Percentiles rank a stretch among this genome's conserved stretches.
These are phyloP conservation scores for Prunus salicina DNA, from an alignment of 306 rosid species.

Conservation along the genomic window DNA sequence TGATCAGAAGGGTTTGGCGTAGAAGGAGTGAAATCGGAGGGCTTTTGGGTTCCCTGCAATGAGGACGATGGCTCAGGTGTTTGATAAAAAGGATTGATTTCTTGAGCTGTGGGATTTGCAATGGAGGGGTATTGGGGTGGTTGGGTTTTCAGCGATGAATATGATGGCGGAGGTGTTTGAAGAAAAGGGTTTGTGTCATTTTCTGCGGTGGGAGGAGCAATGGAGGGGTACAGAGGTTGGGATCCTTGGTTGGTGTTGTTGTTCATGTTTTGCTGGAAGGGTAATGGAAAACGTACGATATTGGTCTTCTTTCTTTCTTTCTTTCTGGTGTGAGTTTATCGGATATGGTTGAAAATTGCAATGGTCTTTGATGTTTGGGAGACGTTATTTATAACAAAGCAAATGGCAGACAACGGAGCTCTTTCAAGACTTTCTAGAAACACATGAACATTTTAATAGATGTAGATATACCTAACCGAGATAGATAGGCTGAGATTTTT, in stretches of 20 bases:
- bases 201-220: constrained; percentile 19
- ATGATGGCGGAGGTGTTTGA: background rate
- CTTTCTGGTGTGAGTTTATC: background rate
- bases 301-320: background rate
- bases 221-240: constrained; percentile 20
- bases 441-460: too few relatives aligned
- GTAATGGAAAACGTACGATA: background rate
- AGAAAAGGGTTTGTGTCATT: constrained; percentile 23
- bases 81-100: constrained; percentile 22
- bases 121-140: background rate
- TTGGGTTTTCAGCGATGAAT: too few relatives aligned
- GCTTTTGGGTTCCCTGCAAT: background rate
- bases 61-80: background rate
- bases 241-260: constrained; percentile 2
- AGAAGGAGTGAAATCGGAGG: background rate
- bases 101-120: constrained; percentile 11
- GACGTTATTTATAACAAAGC: background rate
- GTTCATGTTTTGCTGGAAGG: constrained; percentile 21
- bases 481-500: background rate
- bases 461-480: background rate
- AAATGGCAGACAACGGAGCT: background rate
- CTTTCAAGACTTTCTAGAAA: background rate
- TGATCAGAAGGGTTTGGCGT: constrained; percentile 2
- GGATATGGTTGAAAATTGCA: background rate
- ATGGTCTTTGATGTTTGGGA: background rate